phyloP scores from a whole-genome alignment of 73 alveolate genomes.

The Diophrys appendiculata region DNA sequence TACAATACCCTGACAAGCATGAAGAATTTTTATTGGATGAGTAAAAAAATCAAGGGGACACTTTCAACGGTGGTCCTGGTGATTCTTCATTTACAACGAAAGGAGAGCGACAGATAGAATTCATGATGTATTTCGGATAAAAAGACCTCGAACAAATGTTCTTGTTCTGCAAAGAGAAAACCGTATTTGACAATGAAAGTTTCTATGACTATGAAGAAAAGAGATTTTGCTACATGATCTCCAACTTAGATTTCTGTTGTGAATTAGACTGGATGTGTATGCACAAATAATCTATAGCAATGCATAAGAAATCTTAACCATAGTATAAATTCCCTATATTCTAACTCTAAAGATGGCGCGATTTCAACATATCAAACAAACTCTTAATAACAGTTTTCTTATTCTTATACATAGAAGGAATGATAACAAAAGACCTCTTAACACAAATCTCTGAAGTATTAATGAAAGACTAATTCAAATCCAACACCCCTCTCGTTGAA shows the following conservation, averaged over 20 bases:
- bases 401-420: background rate
- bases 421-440: background rate
- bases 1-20: no score
- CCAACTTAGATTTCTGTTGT: background rate
- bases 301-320: background rate
- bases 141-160: background rate
- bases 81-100: background rate
- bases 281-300: no score
- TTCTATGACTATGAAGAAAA: conserved; percentile 16
- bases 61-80: background rate
- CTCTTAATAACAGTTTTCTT: background rate
- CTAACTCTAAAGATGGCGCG: conserved; percentile 9
- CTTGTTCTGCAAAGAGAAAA: background rate
- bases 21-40: no score
- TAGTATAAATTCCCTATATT: conserved; percentile 7
- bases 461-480: background rate
- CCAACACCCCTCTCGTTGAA: background rate
- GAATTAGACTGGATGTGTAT: conserved; percentile 18
- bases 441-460: background rate
- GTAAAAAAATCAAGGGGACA: no score
- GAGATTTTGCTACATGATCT: background rate
- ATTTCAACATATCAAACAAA: background rate
- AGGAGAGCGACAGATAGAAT: background rate
- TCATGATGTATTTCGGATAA: background rate
- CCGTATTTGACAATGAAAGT: background rate